Percentiles rank a stretch among this genome's conserved stretches.
Evolutionary conservation across 1,284 basidiomycete genomes (phyloP).

Genomic region (Erythrobasidium hasegawianum): DNA sequence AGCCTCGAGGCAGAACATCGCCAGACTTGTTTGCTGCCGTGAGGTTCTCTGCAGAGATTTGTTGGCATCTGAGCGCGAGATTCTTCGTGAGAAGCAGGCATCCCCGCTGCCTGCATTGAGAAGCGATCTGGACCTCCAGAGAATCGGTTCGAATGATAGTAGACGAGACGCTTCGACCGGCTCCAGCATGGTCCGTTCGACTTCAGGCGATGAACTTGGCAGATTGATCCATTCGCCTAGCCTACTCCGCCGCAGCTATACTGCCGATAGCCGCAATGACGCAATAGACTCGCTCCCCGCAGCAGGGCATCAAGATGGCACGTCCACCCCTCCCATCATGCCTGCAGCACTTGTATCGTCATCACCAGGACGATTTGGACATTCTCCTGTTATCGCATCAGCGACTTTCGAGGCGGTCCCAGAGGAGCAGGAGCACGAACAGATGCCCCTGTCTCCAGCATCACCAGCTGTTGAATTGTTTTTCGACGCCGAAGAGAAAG

Average conservation of each 20-base stretch:
- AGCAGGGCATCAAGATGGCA: background rate
- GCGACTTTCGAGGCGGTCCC: conserved; percentile 13
- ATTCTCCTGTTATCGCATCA: conserved; percentile 6
- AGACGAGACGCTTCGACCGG: background rate
- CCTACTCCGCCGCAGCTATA: conserved; percentile 12
- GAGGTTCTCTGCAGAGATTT: conserved; percentile 71
- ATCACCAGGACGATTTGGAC: background rate
- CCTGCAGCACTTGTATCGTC: background rate
- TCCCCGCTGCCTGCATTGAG: background rate
- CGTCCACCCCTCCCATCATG: background rate
- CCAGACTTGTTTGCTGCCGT: conserved; percentile 68
- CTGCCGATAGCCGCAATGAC: background rate
- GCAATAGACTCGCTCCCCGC: too few relatives aligned
- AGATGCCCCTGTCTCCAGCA: background rate
- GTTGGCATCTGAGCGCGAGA: conserved; percentile 62
- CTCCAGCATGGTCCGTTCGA: conserved; percentile 7
- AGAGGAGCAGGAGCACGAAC: conserved; percentile 3
- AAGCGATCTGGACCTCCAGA: background rate
- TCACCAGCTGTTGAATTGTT: background rate
- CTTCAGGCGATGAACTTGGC: conserved; percentile 17
- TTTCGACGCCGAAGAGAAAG: background rate
- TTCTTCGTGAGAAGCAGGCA: conserved; percentile 1
- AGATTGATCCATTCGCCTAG: conserved; percentile 15
- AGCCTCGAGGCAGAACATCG: conserved; percentile 53
- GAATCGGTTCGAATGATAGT: background rate